Base-by-base conservation (phyloP, 2,329 filamentous ascomycete genomes). In the Boeremia lycopersici region DNA sequence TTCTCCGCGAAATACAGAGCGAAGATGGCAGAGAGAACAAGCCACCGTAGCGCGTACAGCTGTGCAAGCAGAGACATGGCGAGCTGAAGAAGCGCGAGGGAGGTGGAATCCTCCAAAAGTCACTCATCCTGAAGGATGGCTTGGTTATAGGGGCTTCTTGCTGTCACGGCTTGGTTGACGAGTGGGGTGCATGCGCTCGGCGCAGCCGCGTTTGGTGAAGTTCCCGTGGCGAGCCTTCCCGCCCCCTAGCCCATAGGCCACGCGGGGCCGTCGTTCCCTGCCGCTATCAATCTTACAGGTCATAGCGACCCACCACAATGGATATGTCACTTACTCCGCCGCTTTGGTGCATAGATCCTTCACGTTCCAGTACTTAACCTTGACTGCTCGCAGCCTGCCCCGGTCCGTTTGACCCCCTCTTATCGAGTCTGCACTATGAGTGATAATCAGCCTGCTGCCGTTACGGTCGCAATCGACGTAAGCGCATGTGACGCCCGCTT, bases 1-100 rank as follows among this genome's bases (percentile, higher is more conserved):
- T 63, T 63, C 28, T 40, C 48, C 31, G 42, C 51, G 7, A 48
- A 30, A 17, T 61, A 65, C 15, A 54, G 23, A 17, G 38, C 25
- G 4, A 55, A 11, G 33, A 39, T 17, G 10, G 48, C 36, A 12
- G 38, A 33, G 4, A 59, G 13, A 13, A 65, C 33, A 9, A 61
- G 30, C 56, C 52, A 62, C 29, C 52, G 49, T 15, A 50, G 19
- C 6, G 42, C 50, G 23, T 62, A 61, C 12, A 59, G 30, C 29
- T 59, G 46, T 12, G 39, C 38, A 9, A 57, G 19, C n/a, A 63
- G 31, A 29, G 45, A 42, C 55, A 59, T 59, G 13, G 26, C 17
- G 25, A 31, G 35, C 19, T 35, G 36, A 25, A 43, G 15, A 17
- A 12, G n/a, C 10, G 31, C 25, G 39, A 30, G 31, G 31, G 25